Evolutionary conservation across 208 protist genomes (phyloP), one percentile per base, ranked within the genome.

Genomic region (Leishmania tropica): DNA sequence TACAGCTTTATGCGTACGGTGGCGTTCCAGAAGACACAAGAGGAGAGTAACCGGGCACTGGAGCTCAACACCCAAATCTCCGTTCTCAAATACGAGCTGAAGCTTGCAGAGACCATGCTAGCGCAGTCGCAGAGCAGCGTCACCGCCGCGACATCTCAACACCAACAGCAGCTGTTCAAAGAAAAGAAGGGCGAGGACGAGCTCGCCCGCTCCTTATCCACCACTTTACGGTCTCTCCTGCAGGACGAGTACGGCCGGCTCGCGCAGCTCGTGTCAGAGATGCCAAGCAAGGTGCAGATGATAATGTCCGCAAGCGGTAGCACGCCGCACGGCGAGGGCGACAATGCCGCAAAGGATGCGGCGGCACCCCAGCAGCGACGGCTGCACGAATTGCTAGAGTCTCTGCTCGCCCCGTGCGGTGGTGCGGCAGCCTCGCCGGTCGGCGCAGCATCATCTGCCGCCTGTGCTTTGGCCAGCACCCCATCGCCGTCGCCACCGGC

Each of bases 231-330:
- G n/a, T 21, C 76, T 17, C 77, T 89, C 45, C 51, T 89, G 13
- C 68, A 83, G 42, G 53, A 65, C 45, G 86, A 89, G 75, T 84
- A 83, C 53, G 60, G 51, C 7, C 86, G 79, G 31, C 75, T 91
- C 3, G 74, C 84, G 37, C 51, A 78, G 42, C 71, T 93, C 40
- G 73, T 93, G 60, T 73, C 85, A 28, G 53, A 84, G 58, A 84
- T 91, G 73, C 88, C 87, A 5, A 53, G 65, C 31, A 77, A 79
- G 51, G 75, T 89, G 35, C 87, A 82, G 54, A 65, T 53, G 3
- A 40, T 75, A 28, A 56, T 56, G 47, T 48, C 28, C 3, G 15
- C 42, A 56, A 21, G 28, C 8, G 11, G 10, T 75, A 40, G 47
- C 47, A 15, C 47, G 13, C 6, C 45, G 17, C 48, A 45, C 10